Conservation (phyloP, 208 protist species). For the Wallacemonas rigidus region DNA sequence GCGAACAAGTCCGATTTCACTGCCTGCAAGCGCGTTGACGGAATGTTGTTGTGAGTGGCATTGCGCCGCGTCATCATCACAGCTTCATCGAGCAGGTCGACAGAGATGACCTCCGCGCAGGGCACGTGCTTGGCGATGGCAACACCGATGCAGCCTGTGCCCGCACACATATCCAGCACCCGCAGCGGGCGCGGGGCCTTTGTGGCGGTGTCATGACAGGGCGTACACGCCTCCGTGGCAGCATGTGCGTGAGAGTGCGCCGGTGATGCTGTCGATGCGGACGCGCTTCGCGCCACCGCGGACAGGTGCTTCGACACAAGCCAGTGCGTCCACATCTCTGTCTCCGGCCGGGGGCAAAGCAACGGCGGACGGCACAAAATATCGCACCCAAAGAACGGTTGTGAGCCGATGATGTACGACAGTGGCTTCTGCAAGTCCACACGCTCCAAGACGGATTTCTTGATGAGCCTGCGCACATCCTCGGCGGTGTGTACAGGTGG, state of each 20-base stretch:
- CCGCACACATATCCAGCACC: conserved; percentile 86
- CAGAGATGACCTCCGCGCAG: conserved; percentile 43
- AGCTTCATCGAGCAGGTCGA: conserved; percentile 67
- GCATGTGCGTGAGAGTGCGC: neutral
- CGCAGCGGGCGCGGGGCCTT: conserved; percentile 17
- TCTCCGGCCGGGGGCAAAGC: conserved; percentile 83
- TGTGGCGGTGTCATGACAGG: too few relatives aligned
- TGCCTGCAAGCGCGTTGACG: conserved; percentile 40
- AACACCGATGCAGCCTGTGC: conserved; percentile 88
- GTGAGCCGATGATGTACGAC: conserved; percentile 84
- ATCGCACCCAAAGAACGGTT: conserved; percentile 86
- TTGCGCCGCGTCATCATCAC: conserved; percentile 54
- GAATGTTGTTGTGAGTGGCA: conserved; percentile 61
- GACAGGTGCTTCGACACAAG: conserved; percentile 51
- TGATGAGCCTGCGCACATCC: conserved; percentile 54
- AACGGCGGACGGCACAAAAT: conserved; percentile 71
- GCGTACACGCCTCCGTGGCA: neutral
- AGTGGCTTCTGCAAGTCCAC: conserved; percentile 84
- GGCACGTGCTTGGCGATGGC: conserved; percentile 76
- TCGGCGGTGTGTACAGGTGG: conserved; percentile 7
- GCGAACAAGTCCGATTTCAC: conserved; percentile 84
- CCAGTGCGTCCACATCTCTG: conserved; percentile 91
- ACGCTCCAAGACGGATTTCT: conserved; percentile 72
- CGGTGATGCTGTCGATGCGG: neutral
- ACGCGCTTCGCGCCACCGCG: neutral